A percentile compares a stretch with the other conserved stretches of the same genome.
Evolutionary conservation across 495 filamentous ascomycete genomes (phyloP).

Genomic region (Melanomma pulvis-pyrius): DNA sequence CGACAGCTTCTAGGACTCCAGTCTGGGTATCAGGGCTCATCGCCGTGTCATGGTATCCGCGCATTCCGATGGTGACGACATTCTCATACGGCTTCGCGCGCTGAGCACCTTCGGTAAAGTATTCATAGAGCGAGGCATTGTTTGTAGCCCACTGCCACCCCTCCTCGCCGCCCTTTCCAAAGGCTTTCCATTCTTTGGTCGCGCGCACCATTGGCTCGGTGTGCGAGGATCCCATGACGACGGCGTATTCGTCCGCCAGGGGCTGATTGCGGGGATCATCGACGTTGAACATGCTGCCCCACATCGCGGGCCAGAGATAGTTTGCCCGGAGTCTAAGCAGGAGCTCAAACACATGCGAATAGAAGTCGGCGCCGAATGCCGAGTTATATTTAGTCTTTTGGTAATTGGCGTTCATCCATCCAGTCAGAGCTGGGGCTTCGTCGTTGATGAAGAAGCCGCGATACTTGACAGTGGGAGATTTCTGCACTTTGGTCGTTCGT

Average conservation of each 20-base stretch:
- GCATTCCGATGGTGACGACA: constrained; percentile 73
- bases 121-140: constrained; percentile 64
- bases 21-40: constrained; percentile 60
- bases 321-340: constrained; percentile 70
- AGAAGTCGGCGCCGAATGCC: constrained; percentile 66
- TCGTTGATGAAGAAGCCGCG: constrained; percentile 81
- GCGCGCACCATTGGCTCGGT: constrained; percentile 75
- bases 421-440: constrained; percentile 70
- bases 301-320: constrained; percentile 75
- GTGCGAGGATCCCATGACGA: constrained; percentile 72
- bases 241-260: constrained; percentile 70
- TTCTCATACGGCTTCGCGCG: constrained; percentile 66
- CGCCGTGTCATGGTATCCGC: constrained; percentile 67
- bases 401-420: constrained; percentile 65
- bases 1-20: constrained; percentile 60
- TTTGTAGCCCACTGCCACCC: constrained; percentile 70
- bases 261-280: constrained; percentile 70
- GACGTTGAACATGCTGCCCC: constrained; percentile 70
- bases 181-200: constrained; percentile 68
- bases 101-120: constrained; percentile 67
- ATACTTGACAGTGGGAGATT: constrained; percentile 69
- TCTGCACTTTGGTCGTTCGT: constrained; percentile 58
- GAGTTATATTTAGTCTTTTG: constrained; percentile 56
- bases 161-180: constrained; percentile 51
- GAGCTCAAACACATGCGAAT: constrained; percentile 71